A percentile compares a stretch with the other conserved stretches of the same genome.
phyloP scores from a whole-genome alignment of 805 yeast species.

The Komagataella populi region DNA sequence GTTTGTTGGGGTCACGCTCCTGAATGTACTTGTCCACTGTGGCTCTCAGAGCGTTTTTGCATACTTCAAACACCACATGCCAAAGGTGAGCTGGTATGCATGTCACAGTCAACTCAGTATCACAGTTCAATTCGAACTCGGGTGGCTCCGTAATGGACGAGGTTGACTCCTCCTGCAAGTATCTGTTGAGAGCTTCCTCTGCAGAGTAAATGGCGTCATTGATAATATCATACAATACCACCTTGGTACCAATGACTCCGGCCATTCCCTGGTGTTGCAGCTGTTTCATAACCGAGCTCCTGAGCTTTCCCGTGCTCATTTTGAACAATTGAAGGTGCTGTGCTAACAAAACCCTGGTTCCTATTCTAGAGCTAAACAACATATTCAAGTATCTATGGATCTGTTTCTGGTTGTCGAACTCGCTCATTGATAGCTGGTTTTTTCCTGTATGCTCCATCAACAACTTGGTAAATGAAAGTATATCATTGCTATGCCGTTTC shows the following conservation, averaged over 20 bases:
- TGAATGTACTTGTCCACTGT: constrained; percentile 6
- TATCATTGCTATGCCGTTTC: neutral
- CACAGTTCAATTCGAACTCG: neutral
- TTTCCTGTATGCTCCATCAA: neutral
- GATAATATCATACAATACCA: neutral
- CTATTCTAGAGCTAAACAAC: neutral
- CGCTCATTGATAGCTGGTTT: neutral
- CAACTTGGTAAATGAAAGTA: neutral
- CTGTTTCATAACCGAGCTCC: neutral
- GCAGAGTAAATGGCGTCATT: constrained; percentile 1
- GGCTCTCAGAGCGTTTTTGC: constrained; percentile 17
- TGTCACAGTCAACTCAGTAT: constrained; percentile 2
- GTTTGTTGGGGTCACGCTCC: constrained; percentile 6
- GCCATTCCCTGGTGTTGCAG: neutral
- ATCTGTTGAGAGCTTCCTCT: neutral
- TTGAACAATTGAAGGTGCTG: neutral
- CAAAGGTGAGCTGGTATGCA: constrained; percentile 16
- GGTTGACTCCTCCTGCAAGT: neutral
- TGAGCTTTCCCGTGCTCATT: neutral
- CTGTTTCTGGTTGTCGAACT: neutral
- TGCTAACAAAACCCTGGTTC: neutral
- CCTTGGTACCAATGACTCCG: neutral
- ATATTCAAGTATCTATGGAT: neutral
- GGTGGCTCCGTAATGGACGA: neutral
- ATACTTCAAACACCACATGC: constrained; percentile 17